Evolutionary conservation across 345 rosid genomes (phyloP).

Genomic region (Eucalyptus polyanthemos): DNA sequence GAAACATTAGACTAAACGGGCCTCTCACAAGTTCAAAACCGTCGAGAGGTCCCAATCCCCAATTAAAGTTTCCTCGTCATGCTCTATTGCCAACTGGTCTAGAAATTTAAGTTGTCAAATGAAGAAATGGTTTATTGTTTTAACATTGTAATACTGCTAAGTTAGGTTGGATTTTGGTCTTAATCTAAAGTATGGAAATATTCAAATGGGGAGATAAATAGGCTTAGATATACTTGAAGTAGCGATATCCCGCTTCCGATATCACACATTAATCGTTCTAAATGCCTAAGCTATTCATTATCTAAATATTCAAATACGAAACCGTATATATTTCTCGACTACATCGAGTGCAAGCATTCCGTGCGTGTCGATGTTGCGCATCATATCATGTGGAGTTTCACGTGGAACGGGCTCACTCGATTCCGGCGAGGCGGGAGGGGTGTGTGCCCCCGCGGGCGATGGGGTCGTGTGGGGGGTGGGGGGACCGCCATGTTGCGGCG

Average conservation of each 20-base stretch:
- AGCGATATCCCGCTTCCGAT: too few relatives aligned
- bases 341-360: background rate
- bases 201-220: too few relatives aligned
- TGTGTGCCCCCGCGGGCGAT: background rate
- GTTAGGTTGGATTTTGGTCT: too few relatives aligned
- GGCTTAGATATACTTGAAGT: rapidly evolving
- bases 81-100: rapidly evolving
- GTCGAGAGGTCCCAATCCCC: background rate
- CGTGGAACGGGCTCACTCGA: background rate
- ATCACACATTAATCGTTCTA: too few relatives aligned
- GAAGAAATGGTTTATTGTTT: too few relatives aligned
- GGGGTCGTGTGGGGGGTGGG: background rate
- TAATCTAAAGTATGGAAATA: too few relatives aligned
- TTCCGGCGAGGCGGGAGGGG: background rate
- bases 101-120: too few relatives aligned
- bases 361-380: background rate
- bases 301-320: too few relatives aligned
- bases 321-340: background rate
- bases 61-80: rapidly evolving
- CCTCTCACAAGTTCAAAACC: background rate
- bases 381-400: background rate
- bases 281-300: rapidly evolving
- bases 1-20: background rate
- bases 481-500: background rate
- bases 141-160: too few relatives aligned